Evolutionary conservation across 2,329 filamentous ascomycete genomes (phyloP).

Genomic region (Aspergillus texensis): DNA sequence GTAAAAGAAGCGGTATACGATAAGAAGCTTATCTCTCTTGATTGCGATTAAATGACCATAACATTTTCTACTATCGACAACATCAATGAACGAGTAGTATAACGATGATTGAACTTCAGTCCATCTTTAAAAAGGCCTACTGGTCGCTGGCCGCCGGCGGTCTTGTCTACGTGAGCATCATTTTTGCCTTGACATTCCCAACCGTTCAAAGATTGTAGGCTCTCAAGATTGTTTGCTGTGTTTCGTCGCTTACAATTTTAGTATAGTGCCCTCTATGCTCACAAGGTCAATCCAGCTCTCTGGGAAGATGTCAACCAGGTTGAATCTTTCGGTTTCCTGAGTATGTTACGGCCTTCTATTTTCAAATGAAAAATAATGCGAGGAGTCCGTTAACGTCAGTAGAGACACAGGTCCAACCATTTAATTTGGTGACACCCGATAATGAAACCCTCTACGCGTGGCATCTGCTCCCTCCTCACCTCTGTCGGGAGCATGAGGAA

Average conservation of each 20-base stretch:
- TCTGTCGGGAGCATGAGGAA: slow-evolving; percentile 73
- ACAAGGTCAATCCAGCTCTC: slow-evolving; percentile 73
- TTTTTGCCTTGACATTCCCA: slow-evolving; percentile 68
- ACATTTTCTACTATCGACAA: background rate
- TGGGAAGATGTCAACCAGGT: slow-evolving; percentile 75
- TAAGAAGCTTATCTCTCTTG: background rate
- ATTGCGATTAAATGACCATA: background rate
- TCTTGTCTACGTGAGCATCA: slow-evolving; percentile 66
- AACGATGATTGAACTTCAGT: slow-evolving; percentile 43
- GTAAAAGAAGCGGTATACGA: background rate
- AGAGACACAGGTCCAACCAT: slow-evolving; percentile 89
- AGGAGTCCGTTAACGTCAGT: slow-evolving; percentile 1
- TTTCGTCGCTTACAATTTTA: slow-evolving; percentile 1
- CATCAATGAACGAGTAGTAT: background rate
- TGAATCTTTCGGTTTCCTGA: slow-evolving; percentile 83
- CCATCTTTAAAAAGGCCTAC: slow-evolving; percentile 56
- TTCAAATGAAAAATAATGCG: background rate
- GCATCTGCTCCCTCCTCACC: slow-evolving; percentile 81
- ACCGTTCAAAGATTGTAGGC: slow-evolving; percentile 79
- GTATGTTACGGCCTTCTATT: slow-evolving; percentile 51
- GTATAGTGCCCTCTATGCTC: slow-evolving; percentile 75
- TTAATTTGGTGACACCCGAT: slow-evolving; percentile 74
- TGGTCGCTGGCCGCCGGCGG: slow-evolving; percentile 62
- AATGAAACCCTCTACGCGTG: slow-evolving; percentile 80
- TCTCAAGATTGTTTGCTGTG: background rate